These are phyloP conservation scores for Yamadazyma dendronema DNA, from an alignment of 1,139 yeast species.

Conservation along the genomic window DNA sequence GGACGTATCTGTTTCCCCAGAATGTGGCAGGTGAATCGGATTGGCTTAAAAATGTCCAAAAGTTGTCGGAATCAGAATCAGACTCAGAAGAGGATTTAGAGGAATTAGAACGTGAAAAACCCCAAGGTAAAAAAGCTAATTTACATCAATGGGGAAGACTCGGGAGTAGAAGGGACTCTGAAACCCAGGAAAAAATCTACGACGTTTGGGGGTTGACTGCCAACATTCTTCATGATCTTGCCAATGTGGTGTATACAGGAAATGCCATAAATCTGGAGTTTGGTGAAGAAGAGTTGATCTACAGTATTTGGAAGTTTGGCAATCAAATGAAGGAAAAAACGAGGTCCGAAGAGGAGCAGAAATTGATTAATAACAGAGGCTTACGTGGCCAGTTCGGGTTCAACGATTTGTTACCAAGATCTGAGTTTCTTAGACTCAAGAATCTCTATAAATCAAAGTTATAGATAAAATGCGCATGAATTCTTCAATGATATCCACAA, in stretches of 20 bases:
- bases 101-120: slow-evolving; percentile 15
- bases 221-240: slow-evolving; percentile 75
- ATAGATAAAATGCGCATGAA: no score
- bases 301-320: slow-evolving; percentile 53
- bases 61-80: slow-evolving; percentile 4
- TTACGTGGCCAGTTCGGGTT: slow-evolving; percentile 41
- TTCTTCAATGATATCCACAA: no score
- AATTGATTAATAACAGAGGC: slow-evolving; percentile 33
- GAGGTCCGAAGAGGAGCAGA: slow-evolving; percentile 36
- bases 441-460: slow-evolving; percentile 29
- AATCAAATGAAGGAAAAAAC: slow-evolving; percentile 37
- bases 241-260: slow-evolving; percentile 50
- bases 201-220: slow-evolving; percentile 95
- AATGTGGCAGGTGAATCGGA: slow-evolving; percentile 51
- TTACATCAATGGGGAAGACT: slow-evolving; percentile 39
- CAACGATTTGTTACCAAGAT: slow-evolving; percentile 48
- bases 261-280: slow-evolving; percentile 23
- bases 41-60: slow-evolving; percentile 59
- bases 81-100: slow-evolving; percentile 2
- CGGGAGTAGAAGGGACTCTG: slow-evolving; percentile 39
- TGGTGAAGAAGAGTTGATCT: slow-evolving; percentile 69
- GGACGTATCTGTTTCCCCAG: slow-evolving; percentile 62
- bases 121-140: slow-evolving; percentile 15
- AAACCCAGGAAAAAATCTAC: slow-evolving; percentile 45
- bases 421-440: slow-evolving; percentile 42